Evolutionary conservation across 805 yeast species (phyloP).

Genomic region (Nakazawaea wickerhamii): DNA sequence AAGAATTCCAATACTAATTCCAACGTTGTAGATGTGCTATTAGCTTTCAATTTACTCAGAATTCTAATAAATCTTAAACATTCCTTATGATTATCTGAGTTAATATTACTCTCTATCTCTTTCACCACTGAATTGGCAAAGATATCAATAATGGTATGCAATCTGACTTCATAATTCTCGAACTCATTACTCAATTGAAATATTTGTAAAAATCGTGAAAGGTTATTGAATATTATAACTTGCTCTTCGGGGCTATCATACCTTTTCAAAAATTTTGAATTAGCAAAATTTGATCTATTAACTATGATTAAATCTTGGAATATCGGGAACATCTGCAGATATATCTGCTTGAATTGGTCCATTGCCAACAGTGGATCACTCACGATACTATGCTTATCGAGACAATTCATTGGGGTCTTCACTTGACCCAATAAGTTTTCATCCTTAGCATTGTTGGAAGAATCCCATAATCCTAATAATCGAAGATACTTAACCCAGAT

Average conservation of each 20-base stretch:
- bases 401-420: slow-evolving; percentile 12
- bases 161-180: slow-evolving; percentile 26
- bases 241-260: slow-evolving; percentile 27
- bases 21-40: slow-evolving; percentile 28
- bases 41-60: slow-evolving; percentile 26
- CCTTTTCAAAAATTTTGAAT: slow-evolving; percentile 23
- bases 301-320: slow-evolving; percentile 25
- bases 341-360: slow-evolving; percentile 21
- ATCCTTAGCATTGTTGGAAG: neutral
- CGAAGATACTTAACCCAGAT: slow-evolving; percentile 24
- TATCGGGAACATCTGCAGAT: slow-evolving; percentile 24
- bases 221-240: slow-evolving; percentile 25
- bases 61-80: slow-evolving; percentile 20
- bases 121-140: slow-evolving; percentile 66
- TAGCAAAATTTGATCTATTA: slow-evolving; percentile 29
- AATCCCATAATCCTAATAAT: slow-evolving; percentile 22
- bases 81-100: slow-evolving; percentile 36
- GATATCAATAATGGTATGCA: slow-evolving; percentile 55
- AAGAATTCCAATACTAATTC: slow-evolving; percentile 30
- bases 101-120: slow-evolving; percentile 60
- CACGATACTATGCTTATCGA: neutral
- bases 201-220: slow-evolving; percentile 20
- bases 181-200: slow-evolving; percentile 19
- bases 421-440: neutral
- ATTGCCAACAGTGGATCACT: neutral